Percentiles rank a stretch among this genome's conserved stretches.
Evolutionary conservation across 164 flowering plant species (phyloP).

Genomic region (Annona squamosa): DNA sequence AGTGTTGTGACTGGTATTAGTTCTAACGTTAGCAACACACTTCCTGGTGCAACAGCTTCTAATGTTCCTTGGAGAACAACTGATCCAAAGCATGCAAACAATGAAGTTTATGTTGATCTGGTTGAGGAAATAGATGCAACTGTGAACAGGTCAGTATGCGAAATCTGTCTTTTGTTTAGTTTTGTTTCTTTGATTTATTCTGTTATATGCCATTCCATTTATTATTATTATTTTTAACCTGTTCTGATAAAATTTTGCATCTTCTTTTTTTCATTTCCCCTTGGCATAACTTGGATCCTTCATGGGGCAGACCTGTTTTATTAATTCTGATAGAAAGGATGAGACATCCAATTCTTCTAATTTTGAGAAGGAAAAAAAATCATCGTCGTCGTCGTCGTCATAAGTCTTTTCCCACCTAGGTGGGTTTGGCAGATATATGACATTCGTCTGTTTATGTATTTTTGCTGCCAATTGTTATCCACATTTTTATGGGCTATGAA

Average conservation of each 20-base stretch:
- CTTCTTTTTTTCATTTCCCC: not conserved
- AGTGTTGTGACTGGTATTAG: slow-evolving; percentile 92
- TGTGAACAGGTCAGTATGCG: slow-evolving; percentile 56
- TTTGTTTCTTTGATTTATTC: not conserved
- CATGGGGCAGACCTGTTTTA: too few relatives aligned
- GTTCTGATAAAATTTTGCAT: too few relatives aligned
- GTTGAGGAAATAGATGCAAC: slow-evolving; percentile 95
- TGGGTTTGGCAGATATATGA: not conserved
- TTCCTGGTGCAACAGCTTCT: slow-evolving; percentile 85
- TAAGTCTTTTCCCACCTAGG: not conserved
- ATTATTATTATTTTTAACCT: too few relatives aligned
- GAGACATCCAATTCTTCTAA: too few relatives aligned
- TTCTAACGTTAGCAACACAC: slow-evolving; percentile 83
- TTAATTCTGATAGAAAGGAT: too few relatives aligned
- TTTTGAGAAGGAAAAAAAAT: too few relatives aligned
- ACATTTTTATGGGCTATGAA: not conserved
- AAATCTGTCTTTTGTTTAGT: slow-evolving; percentile 1
- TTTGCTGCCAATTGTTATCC: not conserved
- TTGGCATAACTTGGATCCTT: not conserved
- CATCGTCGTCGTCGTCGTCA: too few relatives aligned
- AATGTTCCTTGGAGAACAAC: slow-evolving; percentile 92
- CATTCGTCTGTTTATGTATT: not conserved
- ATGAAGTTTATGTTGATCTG: slow-evolving; percentile 89
- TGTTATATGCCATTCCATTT: not conserved
- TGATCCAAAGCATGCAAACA: slow-evolving; percentile 62